phyloP scores from a whole-genome alignment of 164 flowering plant genomes.

The Berberis thunbergii region DNA sequence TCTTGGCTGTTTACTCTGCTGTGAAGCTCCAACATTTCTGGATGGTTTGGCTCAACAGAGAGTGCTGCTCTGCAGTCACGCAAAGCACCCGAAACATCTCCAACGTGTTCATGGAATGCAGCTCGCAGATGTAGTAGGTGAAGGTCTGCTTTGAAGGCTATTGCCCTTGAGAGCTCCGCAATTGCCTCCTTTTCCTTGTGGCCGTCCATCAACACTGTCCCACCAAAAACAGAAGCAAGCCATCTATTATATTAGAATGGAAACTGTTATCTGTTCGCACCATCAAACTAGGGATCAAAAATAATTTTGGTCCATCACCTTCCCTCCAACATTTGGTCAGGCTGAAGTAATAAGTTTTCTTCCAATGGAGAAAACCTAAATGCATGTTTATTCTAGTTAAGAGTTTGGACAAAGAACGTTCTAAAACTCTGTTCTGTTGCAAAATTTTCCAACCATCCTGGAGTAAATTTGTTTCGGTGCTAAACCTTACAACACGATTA shows the following conservation, averaged over 20 bases:
- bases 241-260: not conserved
- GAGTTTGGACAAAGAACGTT: too few relatives aligned
- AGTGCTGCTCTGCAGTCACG: constrained; percentile 95
- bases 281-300: too few relatives aligned
- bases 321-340: too few relatives aligned
- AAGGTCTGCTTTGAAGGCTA: constrained; percentile 93
- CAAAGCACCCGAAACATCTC: constrained; percentile 65
- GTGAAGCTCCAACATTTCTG: constrained; percentile 87
- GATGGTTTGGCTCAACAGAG: constrained; percentile 93
- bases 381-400: too few relatives aligned
- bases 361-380: too few relatives aligned
- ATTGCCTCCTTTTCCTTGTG: constrained; percentile 91
- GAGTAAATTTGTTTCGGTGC: too few relatives aligned
- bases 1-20: constrained; percentile 90
- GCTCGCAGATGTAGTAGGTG: constrained; percentile 92
- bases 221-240: constrained; percentile 5
- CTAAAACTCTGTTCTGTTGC: too few relatives aligned
- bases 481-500: too few relatives aligned
- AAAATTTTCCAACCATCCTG: too few relatives aligned
- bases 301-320: too few relatives aligned
- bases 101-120: constrained; percentile 85
- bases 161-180: constrained; percentile 82
- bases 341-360: too few relatives aligned
- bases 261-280: too few relatives aligned
- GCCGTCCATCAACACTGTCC: constrained; percentile 92